Conservation (phyloP, 1,284 basidiomycete species). For the Ustilago curta region DNA sequence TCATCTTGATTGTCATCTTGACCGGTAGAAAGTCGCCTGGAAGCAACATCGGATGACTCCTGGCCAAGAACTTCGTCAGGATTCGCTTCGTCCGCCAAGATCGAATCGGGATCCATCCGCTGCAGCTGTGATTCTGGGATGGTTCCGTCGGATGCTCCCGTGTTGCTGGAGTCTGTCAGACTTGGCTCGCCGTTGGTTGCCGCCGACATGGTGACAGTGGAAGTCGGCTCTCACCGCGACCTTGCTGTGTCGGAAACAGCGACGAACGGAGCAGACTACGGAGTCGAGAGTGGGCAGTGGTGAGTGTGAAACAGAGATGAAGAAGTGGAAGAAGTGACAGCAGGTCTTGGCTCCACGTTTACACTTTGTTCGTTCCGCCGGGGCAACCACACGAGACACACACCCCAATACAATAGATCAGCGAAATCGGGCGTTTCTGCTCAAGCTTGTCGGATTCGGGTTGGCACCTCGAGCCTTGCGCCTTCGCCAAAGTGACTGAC, state of each 20-base stretch:
- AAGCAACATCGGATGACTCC: slow-evolving; percentile 49
- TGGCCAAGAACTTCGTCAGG: slow-evolving; percentile 53
- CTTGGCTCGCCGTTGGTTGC: slow-evolving; percentile 20
- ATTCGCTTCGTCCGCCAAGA: slow-evolving; percentile 62
- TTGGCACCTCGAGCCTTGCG: no score
- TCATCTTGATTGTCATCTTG: slow-evolving; percentile 6
- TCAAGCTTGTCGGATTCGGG: no score
- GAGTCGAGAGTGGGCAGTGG: neutral
- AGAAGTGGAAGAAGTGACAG: neutral
- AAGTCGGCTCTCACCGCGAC: slow-evolving; percentile 1
- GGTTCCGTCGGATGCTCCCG: slow-evolving; percentile 9
- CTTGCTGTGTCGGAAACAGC: slow-evolving; percentile 4
- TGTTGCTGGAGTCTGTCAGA: slow-evolving; percentile 6
- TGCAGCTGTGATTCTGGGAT: slow-evolving; percentile 39
- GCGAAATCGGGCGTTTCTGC: neutral
- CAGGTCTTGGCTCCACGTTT: slow-evolving; percentile 2
- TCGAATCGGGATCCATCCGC: slow-evolving; percentile 56
- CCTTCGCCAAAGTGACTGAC: no score
- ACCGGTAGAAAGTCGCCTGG: neutral
- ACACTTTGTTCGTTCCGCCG: neutral
- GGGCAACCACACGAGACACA: neutral
- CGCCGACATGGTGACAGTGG: slow-evolving; percentile 23
- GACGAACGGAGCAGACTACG: neutral
- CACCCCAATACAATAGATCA: no score
- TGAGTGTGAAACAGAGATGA: slow-evolving; percentile 1